These are phyloP conservation scores for Penicillium concentricum DNA, from an alignment of 2,329 filamentous ascomycete genomes.

Conservation along the genomic window DNA sequence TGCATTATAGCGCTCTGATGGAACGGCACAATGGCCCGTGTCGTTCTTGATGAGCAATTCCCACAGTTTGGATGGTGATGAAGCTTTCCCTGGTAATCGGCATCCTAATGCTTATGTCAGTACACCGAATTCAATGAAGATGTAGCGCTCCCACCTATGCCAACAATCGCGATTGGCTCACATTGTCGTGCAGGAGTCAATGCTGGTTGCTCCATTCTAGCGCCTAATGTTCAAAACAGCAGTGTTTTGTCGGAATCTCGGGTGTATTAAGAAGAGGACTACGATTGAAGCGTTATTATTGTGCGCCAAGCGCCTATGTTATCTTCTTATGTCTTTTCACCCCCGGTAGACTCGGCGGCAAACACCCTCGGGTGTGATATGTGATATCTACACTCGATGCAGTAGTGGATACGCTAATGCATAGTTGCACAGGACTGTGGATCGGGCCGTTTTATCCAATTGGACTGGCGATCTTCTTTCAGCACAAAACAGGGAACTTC, in stretches of 20 bases:
- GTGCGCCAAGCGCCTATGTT: neutral
- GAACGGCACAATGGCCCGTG: neutral
- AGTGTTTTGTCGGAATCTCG: neutral
- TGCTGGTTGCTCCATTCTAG: neutral
- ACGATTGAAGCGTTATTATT: neutral
- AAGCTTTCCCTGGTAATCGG: neutral
- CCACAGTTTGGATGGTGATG: neutral
- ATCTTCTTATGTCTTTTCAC: no score
- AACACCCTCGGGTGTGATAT: no score
- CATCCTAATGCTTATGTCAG: neutral
- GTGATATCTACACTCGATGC: neutral
- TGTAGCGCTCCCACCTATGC: neutral
- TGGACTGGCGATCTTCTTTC: neutral
- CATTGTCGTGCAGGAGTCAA: neutral
- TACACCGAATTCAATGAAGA: neutral
- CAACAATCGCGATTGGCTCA: neutral
- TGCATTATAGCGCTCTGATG: neutral
- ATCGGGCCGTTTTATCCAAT: neutral
- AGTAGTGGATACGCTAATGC: neutral
- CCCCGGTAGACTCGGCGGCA: no score
- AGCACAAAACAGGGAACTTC: neutral
- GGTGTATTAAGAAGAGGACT: neutral
- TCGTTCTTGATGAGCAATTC: neutral
- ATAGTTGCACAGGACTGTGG: neutral
- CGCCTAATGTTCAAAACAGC: neutral